These are phyloP conservation scores for Aurifilum marmelostoma DNA, from an alignment of 2,329 filamentous ascomycete species.

Conservation along the genomic window DNA sequence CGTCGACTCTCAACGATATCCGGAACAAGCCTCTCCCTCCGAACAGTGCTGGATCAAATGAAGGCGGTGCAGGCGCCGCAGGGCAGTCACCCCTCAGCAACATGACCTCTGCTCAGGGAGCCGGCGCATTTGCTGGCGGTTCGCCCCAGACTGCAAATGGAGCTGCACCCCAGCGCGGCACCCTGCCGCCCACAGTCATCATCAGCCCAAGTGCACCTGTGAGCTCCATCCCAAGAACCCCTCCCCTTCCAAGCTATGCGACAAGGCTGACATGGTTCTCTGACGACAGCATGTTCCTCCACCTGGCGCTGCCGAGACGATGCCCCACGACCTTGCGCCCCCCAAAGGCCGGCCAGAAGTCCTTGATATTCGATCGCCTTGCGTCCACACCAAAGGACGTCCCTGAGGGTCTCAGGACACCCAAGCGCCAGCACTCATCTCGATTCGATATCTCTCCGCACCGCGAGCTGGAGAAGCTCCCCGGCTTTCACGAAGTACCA, in stretches of 20 bases:
- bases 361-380: constrained; percentile 82
- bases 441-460: constrained; percentile 98
- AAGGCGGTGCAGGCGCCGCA: constrained; percentile 43
- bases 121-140: constrained; percentile 33
- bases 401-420: constrained; percentile 91
- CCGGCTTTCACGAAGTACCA: constrained; percentile 96
- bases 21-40: constrained; percentile 79
- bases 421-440: constrained; percentile 95
- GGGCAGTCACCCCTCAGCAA: constrained; percentile 37
- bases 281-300: constrained; percentile 77
- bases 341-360: constrained; percentile 92
- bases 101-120: constrained; percentile 28
- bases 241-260: background rate
- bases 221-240: constrained; percentile 45
- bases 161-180: constrained; percentile 65
- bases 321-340: constrained; percentile 95
- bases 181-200: constrained; percentile 82
- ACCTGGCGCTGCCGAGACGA: constrained; percentile 92
- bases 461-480: constrained; percentile 93
- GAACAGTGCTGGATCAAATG: constrained; percentile 50
- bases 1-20: constrained; percentile 81
- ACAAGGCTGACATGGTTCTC: constrained; percentile 30
- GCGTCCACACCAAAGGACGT: constrained; percentile 96
- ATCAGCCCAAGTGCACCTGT: constrained; percentile 94
- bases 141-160: constrained; percentile 52